Evolutionary conservation across 2,329 filamentous ascomycete genomes (phyloP).

Genomic region (Xylaria sp.): DNA sequence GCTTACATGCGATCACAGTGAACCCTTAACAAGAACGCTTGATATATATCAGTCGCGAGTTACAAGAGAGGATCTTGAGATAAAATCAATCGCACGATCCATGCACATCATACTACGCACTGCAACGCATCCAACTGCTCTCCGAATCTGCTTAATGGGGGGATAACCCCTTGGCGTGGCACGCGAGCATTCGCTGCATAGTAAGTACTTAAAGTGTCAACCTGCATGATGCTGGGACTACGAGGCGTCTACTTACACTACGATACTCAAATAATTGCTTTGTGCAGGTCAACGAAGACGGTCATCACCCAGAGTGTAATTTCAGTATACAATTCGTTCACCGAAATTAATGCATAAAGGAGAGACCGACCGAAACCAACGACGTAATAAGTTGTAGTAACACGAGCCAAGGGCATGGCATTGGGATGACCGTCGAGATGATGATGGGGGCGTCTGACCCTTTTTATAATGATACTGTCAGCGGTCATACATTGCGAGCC

Average conservation of each 20-base stretch:
- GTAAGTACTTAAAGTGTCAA: neutral
- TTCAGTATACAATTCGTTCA: neutral
- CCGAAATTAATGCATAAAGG: slow-evolving; percentile 9
- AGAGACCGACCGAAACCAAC: neutral
- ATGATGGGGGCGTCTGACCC: neutral
- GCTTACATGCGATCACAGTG: neutral
- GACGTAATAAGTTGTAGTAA: neutral
- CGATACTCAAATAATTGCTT: neutral
- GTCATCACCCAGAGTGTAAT: neutral
- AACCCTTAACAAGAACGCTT: neutral
- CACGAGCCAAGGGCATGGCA: neutral
- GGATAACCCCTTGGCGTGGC: neutral
- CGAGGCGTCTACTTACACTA: neutral
- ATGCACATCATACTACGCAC: neutral
- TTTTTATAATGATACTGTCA: neutral
- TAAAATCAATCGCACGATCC: neutral
- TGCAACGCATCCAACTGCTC: neutral
- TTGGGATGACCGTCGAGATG: neutral
- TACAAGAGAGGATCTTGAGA: neutral
- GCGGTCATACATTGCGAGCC: neutral
- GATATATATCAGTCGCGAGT: neutral
- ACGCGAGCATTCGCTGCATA: neutral
- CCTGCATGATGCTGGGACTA: neutral
- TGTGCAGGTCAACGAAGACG: neutral
- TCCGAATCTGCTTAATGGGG: neutral